Evolutionary conservation across 1,284 basidiomycete species (phyloP).

Genomic region (Mycosarcoma mackinlayi): DNA sequence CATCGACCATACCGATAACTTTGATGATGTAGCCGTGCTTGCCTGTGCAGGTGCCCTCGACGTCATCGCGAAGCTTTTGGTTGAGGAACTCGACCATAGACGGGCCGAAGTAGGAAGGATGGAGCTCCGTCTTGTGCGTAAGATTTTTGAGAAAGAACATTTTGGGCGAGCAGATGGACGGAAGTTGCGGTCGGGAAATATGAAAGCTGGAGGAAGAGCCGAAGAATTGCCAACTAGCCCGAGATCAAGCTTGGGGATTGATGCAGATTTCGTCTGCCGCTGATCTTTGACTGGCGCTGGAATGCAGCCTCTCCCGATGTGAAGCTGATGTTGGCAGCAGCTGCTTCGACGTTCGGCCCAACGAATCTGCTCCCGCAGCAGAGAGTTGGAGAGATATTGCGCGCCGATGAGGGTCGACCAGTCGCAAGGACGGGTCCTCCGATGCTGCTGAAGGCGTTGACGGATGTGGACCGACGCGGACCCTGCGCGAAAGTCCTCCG

Average conservation of each 20-base stretch:
- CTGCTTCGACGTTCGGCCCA: too few species aligned
- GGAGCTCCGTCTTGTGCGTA: conserved; percentile 92
- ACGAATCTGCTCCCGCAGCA: too few species aligned
- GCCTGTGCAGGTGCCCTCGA: conserved; percentile 96
- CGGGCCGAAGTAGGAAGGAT: conserved; percentile 97
- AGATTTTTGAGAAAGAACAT: conserved; percentile 77
- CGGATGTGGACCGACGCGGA: background rate
- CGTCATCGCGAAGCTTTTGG: conserved; percentile 92
- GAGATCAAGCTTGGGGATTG: too few species aligned
- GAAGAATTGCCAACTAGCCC: too few species aligned
- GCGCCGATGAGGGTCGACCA: too few species aligned
- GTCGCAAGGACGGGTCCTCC: background rate
- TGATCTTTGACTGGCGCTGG: too few species aligned
- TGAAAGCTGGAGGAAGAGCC: background rate
- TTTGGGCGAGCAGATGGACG: background rate
- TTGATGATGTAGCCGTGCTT: conserved; percentile 93
- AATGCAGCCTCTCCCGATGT: too few species aligned
- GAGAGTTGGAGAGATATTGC: too few species aligned
- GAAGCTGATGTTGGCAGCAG: too few species aligned
- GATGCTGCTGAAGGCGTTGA: background rate
- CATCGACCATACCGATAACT: conserved; percentile 76
- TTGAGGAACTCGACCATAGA: conserved; percentile 92
- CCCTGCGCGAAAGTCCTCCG: background rate
- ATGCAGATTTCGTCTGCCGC: too few species aligned
- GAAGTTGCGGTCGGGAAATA: background rate